Conservation (phyloP, 78 protist species). For the Kipferlia bialata region DNA sequence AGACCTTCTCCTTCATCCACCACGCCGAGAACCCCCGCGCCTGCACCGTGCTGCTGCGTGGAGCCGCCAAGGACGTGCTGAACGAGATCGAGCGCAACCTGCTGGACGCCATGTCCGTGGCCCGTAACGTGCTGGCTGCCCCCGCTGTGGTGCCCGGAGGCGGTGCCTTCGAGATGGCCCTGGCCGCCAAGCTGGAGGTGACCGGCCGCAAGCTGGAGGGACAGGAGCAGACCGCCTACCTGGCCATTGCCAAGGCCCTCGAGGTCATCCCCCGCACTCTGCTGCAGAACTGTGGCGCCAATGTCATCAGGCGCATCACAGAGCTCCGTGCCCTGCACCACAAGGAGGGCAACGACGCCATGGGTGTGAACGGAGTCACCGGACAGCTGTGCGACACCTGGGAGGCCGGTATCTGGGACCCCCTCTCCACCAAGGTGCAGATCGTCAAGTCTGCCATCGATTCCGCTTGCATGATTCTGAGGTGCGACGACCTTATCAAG, state of each 20-base stretch:
- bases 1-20: constrained; percentile 83
- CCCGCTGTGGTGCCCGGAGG: constrained; percentile 96
- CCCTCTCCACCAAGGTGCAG: constrained; percentile 76
- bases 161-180: constrained; percentile 91
- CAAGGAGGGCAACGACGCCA: constrained; percentile 29
- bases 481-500: constrained; percentile 94
- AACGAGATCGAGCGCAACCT: constrained; percentile 80
- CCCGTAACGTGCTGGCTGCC: constrained; percentile 76
- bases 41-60: constrained; percentile 92
- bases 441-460: constrained; percentile 92
- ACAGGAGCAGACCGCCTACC: constrained; percentile 72
- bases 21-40: constrained; percentile 75
- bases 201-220: constrained; percentile 68
- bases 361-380: constrained; percentile 86
- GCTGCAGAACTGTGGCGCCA: constrained; percentile 93
- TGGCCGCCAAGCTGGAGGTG: constrained; percentile 49
- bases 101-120: constrained; percentile 91
- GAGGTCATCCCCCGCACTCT: constrained; percentile 79
- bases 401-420: constrained; percentile 84
- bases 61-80: constrained; percentile 93
- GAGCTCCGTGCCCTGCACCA: constrained; percentile 90
- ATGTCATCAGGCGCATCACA: constrained; percentile 77
- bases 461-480: constrained; percentile 74
- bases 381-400: constrained; percentile 65
- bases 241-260: constrained; percentile 61